Percentiles rank a stretch among this genome's conserved stretches.
phyloP scores from a whole-genome alignment of 805 yeast genomes.

The Cyberlindnera bimundalis region DNA sequence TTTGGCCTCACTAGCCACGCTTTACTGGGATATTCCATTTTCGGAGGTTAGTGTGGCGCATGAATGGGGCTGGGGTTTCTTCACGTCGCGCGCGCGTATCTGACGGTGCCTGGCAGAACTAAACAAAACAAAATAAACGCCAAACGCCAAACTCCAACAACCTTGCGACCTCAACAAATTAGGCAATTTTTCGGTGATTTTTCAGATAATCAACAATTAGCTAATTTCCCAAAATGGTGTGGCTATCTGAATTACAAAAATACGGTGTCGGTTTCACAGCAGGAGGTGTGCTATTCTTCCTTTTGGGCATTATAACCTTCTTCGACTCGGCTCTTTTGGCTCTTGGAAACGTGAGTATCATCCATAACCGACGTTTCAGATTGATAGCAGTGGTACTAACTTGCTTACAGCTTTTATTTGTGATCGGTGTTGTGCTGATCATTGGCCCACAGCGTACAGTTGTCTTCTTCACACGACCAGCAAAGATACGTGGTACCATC shows the following conservation, averaged over 20 bases:
- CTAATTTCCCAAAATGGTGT: slow-evolving; percentile 9
- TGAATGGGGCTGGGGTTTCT: no score
- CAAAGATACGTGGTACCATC: slow-evolving; percentile 80
- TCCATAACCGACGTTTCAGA: no score
- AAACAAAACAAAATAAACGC: no score
- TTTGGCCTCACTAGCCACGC: no score
- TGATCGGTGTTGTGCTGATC: slow-evolving; percentile 75
- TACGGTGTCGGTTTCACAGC: slow-evolving; percentile 93
- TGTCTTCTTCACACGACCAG: slow-evolving; percentile 80
- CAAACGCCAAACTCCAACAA: no score
- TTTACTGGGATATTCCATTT: no score
- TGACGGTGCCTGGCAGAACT: no score
- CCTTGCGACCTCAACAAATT: no score
- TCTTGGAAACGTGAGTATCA: slow-evolving; percentile 76
- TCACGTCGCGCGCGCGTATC: no score
- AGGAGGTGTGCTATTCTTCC: slow-evolving; percentile 62
- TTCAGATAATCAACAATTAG: neutral
- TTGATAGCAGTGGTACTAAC: neutral
- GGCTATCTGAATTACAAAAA: slow-evolving; percentile 31
- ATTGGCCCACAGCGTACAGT: slow-evolving; percentile 86
- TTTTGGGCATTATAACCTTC: slow-evolving; percentile 78
- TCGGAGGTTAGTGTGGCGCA: no score
- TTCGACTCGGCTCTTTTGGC: slow-evolving; percentile 89
- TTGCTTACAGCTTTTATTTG: slow-evolving; percentile 21
- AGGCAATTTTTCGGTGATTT: no score